Evolutionary conservation across 305 asterid species (phyloP).

Genomic region (Andrographis paniculata): DNA sequence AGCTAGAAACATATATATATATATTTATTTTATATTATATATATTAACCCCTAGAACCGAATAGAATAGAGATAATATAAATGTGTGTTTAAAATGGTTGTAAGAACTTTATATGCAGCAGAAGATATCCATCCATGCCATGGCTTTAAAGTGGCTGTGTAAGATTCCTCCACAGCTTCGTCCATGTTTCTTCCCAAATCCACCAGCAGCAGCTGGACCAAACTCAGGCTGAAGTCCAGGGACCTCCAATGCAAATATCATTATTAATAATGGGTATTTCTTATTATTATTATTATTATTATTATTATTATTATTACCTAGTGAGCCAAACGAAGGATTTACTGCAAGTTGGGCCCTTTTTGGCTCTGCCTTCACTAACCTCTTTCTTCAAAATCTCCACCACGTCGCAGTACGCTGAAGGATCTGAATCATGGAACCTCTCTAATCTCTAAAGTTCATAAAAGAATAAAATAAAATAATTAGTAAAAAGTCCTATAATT

Average conservation of each 20-base stretch:
- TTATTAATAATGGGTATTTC: too few relatives aligned
- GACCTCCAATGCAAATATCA: too few relatives aligned
- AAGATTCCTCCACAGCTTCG: conserved; percentile 72
- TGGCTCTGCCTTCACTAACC: conserved; percentile 49
- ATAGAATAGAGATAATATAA: too few relatives aligned
- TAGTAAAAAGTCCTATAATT: too few relatives aligned
- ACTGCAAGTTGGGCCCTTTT: conserved; percentile 52
- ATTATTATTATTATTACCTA: conserved; percentile 32
- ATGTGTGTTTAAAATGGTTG: too few relatives aligned
- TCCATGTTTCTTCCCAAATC: conserved; percentile 58
- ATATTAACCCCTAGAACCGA: too few relatives aligned
- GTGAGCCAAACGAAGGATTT: conserved; percentile 90
- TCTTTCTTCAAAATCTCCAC: conserved; percentile 80
- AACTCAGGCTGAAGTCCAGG: conserved; percentile 49
- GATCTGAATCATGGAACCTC: conserved; percentile 54
- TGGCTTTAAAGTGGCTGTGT: conserved; percentile 57
- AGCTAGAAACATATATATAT: too few relatives aligned
- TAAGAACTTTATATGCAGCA: conserved; percentile 65
- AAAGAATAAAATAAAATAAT: too few relatives aligned
- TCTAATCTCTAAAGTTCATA: conserved; percentile 47
- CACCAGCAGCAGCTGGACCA: conserved; percentile 45
- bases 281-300: too few relatives aligned
- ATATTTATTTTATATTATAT: too few relatives aligned
- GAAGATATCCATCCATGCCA: conserved; percentile 99
- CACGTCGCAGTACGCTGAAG: conserved; percentile 43